Evolutionary conservation across 116 monocot genomes (phyloP).

Genomic region (Cymodocea nodosa): DNA sequence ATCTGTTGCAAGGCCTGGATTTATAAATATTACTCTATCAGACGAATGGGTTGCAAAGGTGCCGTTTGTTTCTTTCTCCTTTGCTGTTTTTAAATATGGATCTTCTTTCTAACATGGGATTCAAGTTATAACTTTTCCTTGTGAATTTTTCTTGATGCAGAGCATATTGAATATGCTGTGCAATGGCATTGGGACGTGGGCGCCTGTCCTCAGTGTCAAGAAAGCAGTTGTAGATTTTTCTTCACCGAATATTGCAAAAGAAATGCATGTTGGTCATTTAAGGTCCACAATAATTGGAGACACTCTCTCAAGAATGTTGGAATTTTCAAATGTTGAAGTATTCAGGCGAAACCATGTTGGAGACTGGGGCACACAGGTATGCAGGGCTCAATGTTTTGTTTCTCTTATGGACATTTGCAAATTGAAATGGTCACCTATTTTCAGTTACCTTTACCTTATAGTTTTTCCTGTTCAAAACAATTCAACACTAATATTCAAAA

Average conservation of each 20-base stretch:
- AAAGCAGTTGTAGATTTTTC: slow-evolving; percentile 85
- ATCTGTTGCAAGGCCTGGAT: slow-evolving; percentile 81
- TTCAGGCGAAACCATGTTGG: slow-evolving; percentile 93
- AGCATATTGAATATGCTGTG: slow-evolving; percentile 67
- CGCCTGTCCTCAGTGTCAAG: slow-evolving; percentile 54
- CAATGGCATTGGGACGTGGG: slow-evolving; percentile 78
- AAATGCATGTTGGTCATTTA: slow-evolving; percentile 99
- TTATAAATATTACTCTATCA: slow-evolving; percentile 77
- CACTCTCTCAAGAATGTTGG: slow-evolving; percentile 83
- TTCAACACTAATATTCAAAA: too few species aligned
- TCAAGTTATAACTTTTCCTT: background rate
- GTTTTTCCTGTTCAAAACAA: too few species aligned
- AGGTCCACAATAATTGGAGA: slow-evolving; percentile 97
- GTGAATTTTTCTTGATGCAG: slow-evolving; percentile 16
- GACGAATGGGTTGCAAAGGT: slow-evolving; percentile 82
- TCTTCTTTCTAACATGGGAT: background rate
- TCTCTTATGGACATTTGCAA: too few species aligned
- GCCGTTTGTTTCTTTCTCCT: background rate
- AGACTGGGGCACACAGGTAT: slow-evolving; percentile 96
- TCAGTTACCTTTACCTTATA: too few species aligned
- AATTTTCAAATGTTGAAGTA: slow-evolving; percentile 85
- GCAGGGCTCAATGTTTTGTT: background rate
- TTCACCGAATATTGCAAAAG: slow-evolving; percentile 97
- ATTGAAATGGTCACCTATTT: too few species aligned
- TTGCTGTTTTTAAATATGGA: background rate